phyloP scores from a whole-genome alignment of 164 flowering plant genomes.

The Liriodendron chinense region DNA sequence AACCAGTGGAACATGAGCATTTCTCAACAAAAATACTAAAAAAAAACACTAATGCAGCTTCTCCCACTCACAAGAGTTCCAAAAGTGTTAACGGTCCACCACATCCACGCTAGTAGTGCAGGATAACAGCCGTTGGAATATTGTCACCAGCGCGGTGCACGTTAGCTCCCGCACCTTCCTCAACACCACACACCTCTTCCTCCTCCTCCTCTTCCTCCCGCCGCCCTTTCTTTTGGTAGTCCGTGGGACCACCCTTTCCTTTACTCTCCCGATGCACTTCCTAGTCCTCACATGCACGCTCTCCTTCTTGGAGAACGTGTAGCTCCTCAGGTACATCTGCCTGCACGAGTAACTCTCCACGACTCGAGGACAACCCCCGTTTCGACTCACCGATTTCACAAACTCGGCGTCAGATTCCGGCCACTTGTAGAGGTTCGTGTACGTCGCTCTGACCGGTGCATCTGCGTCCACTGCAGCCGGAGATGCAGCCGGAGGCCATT shows the following conservation, averaged over 20 bases:
- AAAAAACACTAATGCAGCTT: no score
- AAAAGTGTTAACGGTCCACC: constrained; percentile 17
- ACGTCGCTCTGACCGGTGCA: constrained; percentile 14
- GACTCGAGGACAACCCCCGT: constrained; percentile 33
- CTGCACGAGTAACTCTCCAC: constrained; percentile 83
- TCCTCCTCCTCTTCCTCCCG: not conserved
- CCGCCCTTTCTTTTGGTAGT: constrained; percentile 14
- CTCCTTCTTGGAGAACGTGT: constrained; percentile 71
- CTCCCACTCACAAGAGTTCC: not conserved
- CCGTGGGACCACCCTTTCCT: constrained; percentile 22
- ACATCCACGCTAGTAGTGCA: constrained; percentile 64
- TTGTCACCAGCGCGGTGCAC: constrained; percentile 14
- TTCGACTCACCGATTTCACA: constrained; percentile 7
- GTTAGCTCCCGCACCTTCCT: constrained; percentile 42
- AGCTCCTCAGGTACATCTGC: constrained; percentile 76
- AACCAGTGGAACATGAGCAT: no score
- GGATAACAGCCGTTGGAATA: constrained; percentile 48
- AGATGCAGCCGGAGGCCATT: constrained; percentile 16
- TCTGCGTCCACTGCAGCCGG: constrained; percentile 10
- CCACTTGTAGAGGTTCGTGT: constrained; percentile 20
- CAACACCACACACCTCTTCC: constrained; percentile 17
- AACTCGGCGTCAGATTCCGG: constrained; percentile 22
- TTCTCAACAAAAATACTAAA: no score
- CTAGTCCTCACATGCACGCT: constrained; percentile 42
- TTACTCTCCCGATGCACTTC: constrained; percentile 45